Conservation (phyloP, 306 rosid species). For the Oxytropis ochrocephala region DNA sequence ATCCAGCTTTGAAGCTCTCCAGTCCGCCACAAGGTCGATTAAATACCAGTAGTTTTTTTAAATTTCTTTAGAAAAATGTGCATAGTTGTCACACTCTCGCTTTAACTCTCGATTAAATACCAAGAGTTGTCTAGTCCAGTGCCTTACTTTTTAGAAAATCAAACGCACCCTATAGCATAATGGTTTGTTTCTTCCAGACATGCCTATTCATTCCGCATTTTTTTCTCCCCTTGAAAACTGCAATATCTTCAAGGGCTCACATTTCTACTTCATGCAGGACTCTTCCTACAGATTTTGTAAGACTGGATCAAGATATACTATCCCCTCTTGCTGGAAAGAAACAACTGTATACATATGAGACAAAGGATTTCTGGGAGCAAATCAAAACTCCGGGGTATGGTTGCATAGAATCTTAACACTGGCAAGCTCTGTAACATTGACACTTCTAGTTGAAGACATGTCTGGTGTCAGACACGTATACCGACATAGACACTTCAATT, state of each 20-base stretch:
- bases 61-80: background rate
- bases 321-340: slow-evolving; percentile 97
- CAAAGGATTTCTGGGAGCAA: slow-evolving; percentile 93
- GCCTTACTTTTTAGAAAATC: too few species aligned
- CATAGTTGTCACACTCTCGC: background rate
- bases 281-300: slow-evolving; percentile 62
- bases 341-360: slow-evolving; percentile 76
- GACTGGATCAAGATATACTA: slow-evolving; percentile 95
- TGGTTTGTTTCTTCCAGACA: background rate
- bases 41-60: background rate
- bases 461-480: too few species aligned
- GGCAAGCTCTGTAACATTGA: background rate
- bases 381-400: slow-evolving; percentile 91
- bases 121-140: too few species aligned
- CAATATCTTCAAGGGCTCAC: background rate
- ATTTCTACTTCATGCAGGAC: slow-evolving; percentile 40
- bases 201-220: background rate
- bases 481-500: too few species aligned
- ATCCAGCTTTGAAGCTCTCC: slow-evolving; percentile 88
- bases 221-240: slow-evolving; percentile 5
- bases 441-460: too few species aligned
- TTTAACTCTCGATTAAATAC: too few species aligned
- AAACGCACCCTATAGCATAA: too few species aligned
- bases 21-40: slow-evolving; percentile 69
- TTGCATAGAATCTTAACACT: slow-evolving; percentile 2